Evolutionary conservation across 495 filamentous ascomycete genomes (phyloP).

Genomic region (Umbilicaria muhlenbergii): DNA sequence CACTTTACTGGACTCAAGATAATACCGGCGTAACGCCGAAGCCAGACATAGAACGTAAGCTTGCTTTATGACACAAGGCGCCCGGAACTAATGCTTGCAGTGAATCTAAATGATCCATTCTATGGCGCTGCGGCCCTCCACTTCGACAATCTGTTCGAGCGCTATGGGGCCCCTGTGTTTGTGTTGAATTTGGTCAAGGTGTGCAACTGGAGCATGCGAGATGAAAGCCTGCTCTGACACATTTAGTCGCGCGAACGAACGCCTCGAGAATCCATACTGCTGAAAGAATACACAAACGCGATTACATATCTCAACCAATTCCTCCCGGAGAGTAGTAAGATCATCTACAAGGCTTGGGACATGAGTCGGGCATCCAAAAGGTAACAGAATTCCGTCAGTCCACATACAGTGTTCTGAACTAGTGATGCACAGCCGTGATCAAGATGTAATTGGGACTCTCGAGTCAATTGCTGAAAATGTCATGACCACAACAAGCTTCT

Average conservation of each 20-base stretch:
- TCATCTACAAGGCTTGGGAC: constrained; percentile 89
- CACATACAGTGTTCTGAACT: neutral
- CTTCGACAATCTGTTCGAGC: constrained; percentile 89
- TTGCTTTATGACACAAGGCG: neutral
- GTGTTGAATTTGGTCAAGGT: constrained; percentile 86
- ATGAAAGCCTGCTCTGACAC: neutral
- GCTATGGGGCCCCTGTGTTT: constrained; percentile 84
- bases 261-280: constrained; percentile 82
- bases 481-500: constrained; percentile 74
- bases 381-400: neutral
- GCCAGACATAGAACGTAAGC: constrained; percentile 62
- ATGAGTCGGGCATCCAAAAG: constrained; percentile 93
- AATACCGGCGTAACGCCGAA: constrained; percentile 91
- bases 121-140: constrained; percentile 92
- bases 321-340: constrained; percentile 65
- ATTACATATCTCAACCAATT: constrained; percentile 93
- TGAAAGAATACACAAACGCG: constrained; percentile 75
- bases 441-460: constrained; percentile 86
- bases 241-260: constrained; percentile 54
- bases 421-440: constrained; percentile 46
- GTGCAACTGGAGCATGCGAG: neutral
- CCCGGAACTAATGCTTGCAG: constrained; percentile 6
- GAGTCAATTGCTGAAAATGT: constrained; percentile 81
- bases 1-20: constrained; percentile 94
- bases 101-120: constrained; percentile 90